Evolutionary conservation across 2,329 filamentous ascomycete genomes (phyloP), one percentile per base, ranked within the genome.

Genomic region (Ophiocordyceps camponoti-leonardi): DNA sequence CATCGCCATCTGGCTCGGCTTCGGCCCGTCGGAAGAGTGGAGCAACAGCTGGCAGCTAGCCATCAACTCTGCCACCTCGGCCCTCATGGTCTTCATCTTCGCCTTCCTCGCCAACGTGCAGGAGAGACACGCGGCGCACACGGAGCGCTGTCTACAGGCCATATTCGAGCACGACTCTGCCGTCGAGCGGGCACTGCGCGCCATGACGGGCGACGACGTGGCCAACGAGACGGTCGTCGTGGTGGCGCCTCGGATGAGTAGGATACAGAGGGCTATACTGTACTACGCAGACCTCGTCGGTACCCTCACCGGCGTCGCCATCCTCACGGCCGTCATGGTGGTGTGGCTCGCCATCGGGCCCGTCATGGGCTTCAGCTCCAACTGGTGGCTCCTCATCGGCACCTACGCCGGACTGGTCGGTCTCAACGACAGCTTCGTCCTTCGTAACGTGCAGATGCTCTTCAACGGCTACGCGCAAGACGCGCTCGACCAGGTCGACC

Each of bases 381-480:
- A 65, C 52, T 70, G 67, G 67, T 68, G 64, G 61, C 59, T 69
- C 0, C 58, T 69, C 16, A 68, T 69, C 43, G 67, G 67, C 13
- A 69, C 67, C 0, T 70, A 68, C 49, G 65, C 67, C 0, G 67
- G 67, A 2, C 57, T 70, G 6, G 57, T 69, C 42, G 67, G 67
- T 2, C 58, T 68, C 44, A 57, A 64, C 30, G 66, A 69, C 49
- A 62, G 63, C 23, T 69, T 69, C 47, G 58, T 69, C 14, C 58
- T 69, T 13, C 63, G 64, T 33, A 68, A 69, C 45, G 56, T 69
- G 13, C 62, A 68, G 44, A 49, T 52, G 46, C 54, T 57, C 4
- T 44, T 53, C 11, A 41, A 47, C 26, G 41, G 48, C 43, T 53
- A 53, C 45, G 52, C 51, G 18, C 48, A 49, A 16, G 42, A 40